These are phyloP conservation scores for Scenedesmus sp. DNA, from an alignment of 163 green algal genomes.

Conservation along the genomic window DNA sequence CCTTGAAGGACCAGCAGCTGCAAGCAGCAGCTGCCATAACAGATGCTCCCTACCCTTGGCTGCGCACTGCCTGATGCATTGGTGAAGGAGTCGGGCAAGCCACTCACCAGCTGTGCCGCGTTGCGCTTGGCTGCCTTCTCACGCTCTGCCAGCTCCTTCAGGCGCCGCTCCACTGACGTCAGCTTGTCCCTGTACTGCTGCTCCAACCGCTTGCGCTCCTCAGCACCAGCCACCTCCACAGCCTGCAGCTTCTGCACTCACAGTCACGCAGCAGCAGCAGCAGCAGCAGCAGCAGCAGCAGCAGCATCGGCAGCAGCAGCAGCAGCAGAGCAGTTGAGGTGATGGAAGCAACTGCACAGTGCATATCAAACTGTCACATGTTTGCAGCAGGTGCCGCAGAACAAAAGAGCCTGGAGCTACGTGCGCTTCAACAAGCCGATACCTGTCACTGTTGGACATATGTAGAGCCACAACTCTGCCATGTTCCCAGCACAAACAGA, in stretches of 20 bases:
- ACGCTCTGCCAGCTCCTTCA: conserved; percentile 59
- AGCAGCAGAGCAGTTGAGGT: neutral
- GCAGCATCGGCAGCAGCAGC: neutral
- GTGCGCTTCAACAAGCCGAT: too few relatives aligned
- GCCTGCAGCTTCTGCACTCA: conserved; percentile 66
- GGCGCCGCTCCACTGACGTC: conserved; percentile 67
- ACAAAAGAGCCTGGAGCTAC: too few relatives aligned
- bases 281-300: neutral
- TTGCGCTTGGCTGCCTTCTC: conserved; percentile 45
- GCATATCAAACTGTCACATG: too few relatives aligned
- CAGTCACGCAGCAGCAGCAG: neutral
- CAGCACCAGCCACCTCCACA: conserved; percentile 64
- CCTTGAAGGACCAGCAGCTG: neutral
- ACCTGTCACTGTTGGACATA: too few relatives aligned
- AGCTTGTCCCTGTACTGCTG: conserved; percentile 71
- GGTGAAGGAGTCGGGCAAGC: neutral
- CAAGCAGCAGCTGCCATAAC: neutral
- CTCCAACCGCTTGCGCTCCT: conserved; percentile 80
- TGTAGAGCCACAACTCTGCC: too few relatives aligned
- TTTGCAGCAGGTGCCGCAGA: too few relatives aligned
- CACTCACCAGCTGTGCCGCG: conserved; percentile 48
- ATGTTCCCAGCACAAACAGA: too few relatives aligned
- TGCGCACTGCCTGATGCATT: neutral
- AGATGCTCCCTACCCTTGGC: too few relatives aligned
- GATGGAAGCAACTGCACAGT: too few relatives aligned